Base-by-base conservation (phyloP, 345 rosid genomes). In the Rhodomyrtus tomentosa region DNA sequence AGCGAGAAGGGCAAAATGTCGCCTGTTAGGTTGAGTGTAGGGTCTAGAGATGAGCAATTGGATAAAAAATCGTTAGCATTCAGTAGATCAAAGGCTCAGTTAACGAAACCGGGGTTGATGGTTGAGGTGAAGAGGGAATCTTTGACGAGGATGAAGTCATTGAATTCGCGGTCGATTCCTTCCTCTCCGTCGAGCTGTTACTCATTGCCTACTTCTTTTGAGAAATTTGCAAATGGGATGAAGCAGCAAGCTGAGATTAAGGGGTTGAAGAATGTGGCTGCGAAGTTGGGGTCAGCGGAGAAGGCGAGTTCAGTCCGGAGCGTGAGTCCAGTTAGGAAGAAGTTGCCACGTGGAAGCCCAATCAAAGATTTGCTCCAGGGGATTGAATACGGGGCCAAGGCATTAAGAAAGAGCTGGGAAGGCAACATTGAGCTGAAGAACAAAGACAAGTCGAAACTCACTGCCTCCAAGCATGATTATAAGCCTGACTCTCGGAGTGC, bases 351-450 rank as follows among this genome's bases (percentile, higher is more conserved):
- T 84, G 82, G 56, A 48, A 84, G 72, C 14, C 82, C 86, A 2
- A 89, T 94, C 81, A 92, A 89, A 90, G 92, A 88, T 82, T 87
- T 95, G 76, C 94, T 91, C 54, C 94, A 93, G 52, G 98, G 98
- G 86, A 82, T 95, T 87, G 99, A 93, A 87, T 85, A 91, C 21
- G 99, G 99, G 84, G 95, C 96, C n/a, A 97, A 93, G 90, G 98
- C 96, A 40, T 90, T 95, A 88, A 91, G 99, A 90, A 97, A 95
- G 94, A 97, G 98, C 89, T 97, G 99, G 99, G 99, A 95, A 92
- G 99, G 99, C 85, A 97, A 89, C 87, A 55, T 90, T 59, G 99
- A 97, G 55, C 88, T 91, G 82, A 95, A 94, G 88, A 90, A 84
- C 51, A 86, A 90, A 59, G 96, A 91, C 56, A 90, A 56, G 53